Percentiles rank a stretch among this genome's conserved stretches.
Evolutionary conservation across 1,284 basidiomycete species (phyloP).

Genomic region (Ustilago curta): DNA sequence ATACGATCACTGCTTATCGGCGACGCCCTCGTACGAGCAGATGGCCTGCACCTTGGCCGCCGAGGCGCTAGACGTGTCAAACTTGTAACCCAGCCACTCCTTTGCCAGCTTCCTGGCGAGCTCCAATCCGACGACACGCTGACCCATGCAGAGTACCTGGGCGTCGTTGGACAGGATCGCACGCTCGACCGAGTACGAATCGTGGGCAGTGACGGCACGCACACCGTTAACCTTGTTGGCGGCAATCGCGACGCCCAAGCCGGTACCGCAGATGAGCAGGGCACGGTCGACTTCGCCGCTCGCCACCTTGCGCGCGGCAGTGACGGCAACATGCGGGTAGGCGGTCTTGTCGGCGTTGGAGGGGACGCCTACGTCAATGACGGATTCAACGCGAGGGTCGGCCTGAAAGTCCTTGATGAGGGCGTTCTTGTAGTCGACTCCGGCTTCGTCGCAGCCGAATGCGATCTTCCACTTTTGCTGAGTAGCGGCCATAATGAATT

Average conservation of each 20-base stretch:
- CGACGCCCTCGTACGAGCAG: conserved; percentile 49
- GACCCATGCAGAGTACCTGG: conserved; percentile 72
- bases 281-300: conserved; percentile 71
- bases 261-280: conserved; percentile 71
- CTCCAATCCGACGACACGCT: conserved; percentile 71
- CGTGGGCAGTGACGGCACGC: conserved; percentile 71
- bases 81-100: conserved; percentile 71
- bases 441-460: conserved; percentile 55
- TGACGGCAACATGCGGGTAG: conserved; percentile 71
- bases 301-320: conserved; percentile 70
- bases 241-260: conserved; percentile 71
- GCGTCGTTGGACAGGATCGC: conserved; percentile 71
- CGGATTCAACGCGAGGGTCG: conserved; percentile 56
- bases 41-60: conserved; percentile 71
- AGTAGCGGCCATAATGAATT: conserved; percentile 25
- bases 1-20: conserved; percentile 39
- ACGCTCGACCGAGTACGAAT: conserved; percentile 71
- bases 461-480: conserved; percentile 54
- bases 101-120: conserved; percentile 70
- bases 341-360: conserved; percentile 68
- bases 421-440: conserved; percentile 62
- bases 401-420: conserved; percentile 55
- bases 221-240: conserved; percentile 71
- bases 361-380: conserved; percentile 60
- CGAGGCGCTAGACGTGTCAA: conserved; percentile 69